Evolutionary conservation across 78 protist genomes (phyloP).

Genomic region (Dictyostelium citrinum): DNA sequence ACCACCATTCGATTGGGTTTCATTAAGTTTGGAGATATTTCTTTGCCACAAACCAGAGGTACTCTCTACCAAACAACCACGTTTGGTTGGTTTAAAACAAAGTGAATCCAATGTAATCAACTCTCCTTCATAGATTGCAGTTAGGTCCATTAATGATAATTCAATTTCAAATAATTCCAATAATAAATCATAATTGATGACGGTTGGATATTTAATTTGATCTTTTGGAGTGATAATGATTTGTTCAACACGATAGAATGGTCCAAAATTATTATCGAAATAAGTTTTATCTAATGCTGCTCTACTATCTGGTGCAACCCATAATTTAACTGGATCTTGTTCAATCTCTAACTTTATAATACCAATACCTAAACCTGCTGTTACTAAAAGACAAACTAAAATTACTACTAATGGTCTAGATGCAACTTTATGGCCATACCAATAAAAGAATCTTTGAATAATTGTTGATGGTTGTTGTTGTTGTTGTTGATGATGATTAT

Average conservation of each 20-base stretch:
- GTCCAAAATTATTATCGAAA: constrained; percentile 75
- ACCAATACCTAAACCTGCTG: constrained; percentile 10
- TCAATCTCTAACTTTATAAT: constrained; percentile 21
- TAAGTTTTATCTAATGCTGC: constrained; percentile 66
- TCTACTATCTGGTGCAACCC: constrained; percentile 62
- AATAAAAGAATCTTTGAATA: constrained; percentile 36
- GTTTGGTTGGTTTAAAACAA: constrained; percentile 51
- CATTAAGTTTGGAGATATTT: background rate
- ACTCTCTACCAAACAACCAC: constrained; percentile 51
- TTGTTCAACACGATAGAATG: constrained; percentile 77
- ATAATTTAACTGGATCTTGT: constrained; percentile 66
- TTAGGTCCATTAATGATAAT: background rate
- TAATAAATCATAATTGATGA: background rate
- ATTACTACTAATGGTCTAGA: background rate
- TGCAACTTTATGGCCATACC: constrained; percentile 23
- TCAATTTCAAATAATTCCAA: background rate
- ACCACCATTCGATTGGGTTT: background rate
- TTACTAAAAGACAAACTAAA: background rate
- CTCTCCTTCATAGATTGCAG: background rate
- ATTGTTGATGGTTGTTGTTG: background rate
- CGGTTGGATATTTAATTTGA: background rate
- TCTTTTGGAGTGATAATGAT: constrained; percentile 37
- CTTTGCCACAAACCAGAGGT: constrained; percentile 58
- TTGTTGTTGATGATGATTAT: background rate
- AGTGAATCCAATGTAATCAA: background rate